phyloP scores from a whole-genome alignment of 805 yeast genomes.

The Wickerhamiella musiphila region DNA sequence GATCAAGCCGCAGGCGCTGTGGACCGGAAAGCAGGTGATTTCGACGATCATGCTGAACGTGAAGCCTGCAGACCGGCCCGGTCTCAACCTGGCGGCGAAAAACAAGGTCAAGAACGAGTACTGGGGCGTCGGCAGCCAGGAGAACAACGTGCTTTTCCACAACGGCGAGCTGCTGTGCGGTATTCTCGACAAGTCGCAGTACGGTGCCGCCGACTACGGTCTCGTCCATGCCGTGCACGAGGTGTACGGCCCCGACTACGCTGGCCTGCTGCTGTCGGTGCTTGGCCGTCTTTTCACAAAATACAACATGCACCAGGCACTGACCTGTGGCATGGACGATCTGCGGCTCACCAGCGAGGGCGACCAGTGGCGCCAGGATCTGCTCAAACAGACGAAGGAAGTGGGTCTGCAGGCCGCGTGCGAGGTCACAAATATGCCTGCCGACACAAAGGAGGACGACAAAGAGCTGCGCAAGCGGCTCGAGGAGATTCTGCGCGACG shows the following conservation, averaged over 20 bases:
- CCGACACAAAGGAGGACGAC: constrained; percentile 32
- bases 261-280: constrained; percentile 82
- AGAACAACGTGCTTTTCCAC: constrained; percentile 70
- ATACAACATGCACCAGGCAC: constrained; percentile 79
- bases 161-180: constrained; percentile 84
- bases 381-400: constrained; percentile 58
- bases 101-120: constrained; percentile 88
- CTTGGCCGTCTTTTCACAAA: constrained; percentile 89
- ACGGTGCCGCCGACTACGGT: constrained; percentile 96
- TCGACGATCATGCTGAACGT: constrained; percentile 81
- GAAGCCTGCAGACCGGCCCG: constrained; percentile 76
- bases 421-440: constrained; percentile 75
- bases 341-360: constrained; percentile 83
- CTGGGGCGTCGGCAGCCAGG: constrained; percentile 77
- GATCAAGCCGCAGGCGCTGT: constrained; percentile 68
- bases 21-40: constrained; percentile 98
- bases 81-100: constrained; percentile 64
- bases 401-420: constrained; percentile 85
- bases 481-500: constrained; percentile 91
- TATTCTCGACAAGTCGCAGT: constrained; percentile 92
- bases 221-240: constrained; percentile 92
- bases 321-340: constrained; percentile 99
- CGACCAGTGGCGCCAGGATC: constrained; percentile 71
- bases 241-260: constrained; percentile 78
- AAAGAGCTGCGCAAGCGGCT: constrained; percentile 70